These are phyloP conservation scores for Ophiorrhiza pumila DNA, from an alignment of 257 asterid genomes.

Conservation along the genomic window DNA sequence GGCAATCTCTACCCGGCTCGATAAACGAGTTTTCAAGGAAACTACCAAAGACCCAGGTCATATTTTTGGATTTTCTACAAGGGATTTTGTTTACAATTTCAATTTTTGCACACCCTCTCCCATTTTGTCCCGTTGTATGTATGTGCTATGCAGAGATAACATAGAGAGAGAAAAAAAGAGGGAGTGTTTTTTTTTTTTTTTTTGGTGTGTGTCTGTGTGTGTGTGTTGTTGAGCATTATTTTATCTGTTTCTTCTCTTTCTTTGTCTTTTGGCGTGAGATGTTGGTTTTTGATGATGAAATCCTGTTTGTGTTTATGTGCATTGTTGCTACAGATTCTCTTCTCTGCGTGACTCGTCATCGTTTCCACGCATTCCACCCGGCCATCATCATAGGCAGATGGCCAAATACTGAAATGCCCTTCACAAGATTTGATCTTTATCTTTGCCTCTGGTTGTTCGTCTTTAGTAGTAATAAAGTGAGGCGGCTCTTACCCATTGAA, in stretches of 20 bases:
- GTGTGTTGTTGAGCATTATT: not conserved
- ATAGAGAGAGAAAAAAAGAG: slow-evolving; percentile 21
- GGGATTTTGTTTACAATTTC: slow-evolving; percentile 38
- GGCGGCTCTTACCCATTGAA: slow-evolving; percentile 31
- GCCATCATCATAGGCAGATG: slow-evolving; percentile 54
- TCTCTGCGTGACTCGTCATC: slow-evolving; percentile 56
- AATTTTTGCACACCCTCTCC: slow-evolving; percentile 16
- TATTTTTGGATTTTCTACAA: slow-evolving; percentile 41
- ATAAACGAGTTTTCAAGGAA: slow-evolving; percentile 27
- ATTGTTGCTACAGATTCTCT: slow-evolving; percentile 56
- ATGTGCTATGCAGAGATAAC: not conserved
- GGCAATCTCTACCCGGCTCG: slow-evolving; percentile 45
- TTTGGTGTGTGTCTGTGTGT: not conserved
- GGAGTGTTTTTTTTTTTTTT: slow-evolving; percentile 11
- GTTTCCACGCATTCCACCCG: slow-evolving; percentile 28
- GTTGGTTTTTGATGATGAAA: slow-evolving; percentile 36
- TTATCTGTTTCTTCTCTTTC: slow-evolving; percentile 9
- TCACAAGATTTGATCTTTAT: slow-evolving; percentile 45
- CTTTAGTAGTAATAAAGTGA: slow-evolving; percentile 16
- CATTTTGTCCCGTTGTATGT: slow-evolving; percentile 21
- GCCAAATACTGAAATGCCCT: slow-evolving; percentile 77
- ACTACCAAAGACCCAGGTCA: slow-evolving; percentile 54
- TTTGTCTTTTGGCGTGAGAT: slow-evolving; percentile 20
- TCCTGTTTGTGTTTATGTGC: slow-evolving; percentile 46
- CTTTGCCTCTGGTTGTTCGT: slow-evolving; percentile 21